Conservation (phyloP, 2,329 filamentous ascomycete species). For the Penicillium verrucosum region DNA sequence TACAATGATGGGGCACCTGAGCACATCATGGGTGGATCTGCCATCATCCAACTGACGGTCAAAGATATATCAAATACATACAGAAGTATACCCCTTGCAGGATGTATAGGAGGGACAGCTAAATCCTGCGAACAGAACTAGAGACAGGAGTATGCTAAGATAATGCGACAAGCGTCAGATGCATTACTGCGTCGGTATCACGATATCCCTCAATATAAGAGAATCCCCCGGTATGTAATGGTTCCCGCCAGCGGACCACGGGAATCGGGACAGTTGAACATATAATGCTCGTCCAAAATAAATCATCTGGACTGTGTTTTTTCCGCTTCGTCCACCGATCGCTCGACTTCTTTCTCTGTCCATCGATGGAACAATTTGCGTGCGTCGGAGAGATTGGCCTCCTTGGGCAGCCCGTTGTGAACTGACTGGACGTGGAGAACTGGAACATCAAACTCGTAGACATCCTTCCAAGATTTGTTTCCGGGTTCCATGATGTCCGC, state of each 20-base stretch:
- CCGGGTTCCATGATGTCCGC: constrained; percentile 56
- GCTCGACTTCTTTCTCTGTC: constrained; percentile 55
- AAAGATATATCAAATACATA: not conserved
- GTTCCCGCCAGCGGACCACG: not conserved
- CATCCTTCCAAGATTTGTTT: constrained; percentile 56
- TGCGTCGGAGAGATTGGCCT: constrained; percentile 56
- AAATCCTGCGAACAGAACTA: not conserved
- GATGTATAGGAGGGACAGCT: not conserved
- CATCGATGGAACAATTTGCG: constrained; percentile 63
- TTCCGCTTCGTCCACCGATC: constrained; percentile 51
- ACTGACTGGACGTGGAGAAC: constrained; percentile 58
- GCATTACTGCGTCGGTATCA: not conserved
- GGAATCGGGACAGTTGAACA: not conserved
- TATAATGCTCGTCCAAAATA: not conserved
- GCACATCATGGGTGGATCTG: not conserved
- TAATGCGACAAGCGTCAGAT: not conserved
- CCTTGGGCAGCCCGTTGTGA: constrained; percentile 42
- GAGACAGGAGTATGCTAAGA: not conserved
- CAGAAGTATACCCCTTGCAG: not conserved
- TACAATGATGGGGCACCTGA: not conserved
- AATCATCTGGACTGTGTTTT: constrained; percentile 12
- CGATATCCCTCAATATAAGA: not conserved
- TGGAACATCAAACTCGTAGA: constrained; percentile 64
- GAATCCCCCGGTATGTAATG: not conserved
- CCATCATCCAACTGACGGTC: not conserved